These are phyloP conservation scores for Puccinia hordei DNA, from an alignment of 1,284 basidiomycete species.

Conservation along the genomic window DNA sequence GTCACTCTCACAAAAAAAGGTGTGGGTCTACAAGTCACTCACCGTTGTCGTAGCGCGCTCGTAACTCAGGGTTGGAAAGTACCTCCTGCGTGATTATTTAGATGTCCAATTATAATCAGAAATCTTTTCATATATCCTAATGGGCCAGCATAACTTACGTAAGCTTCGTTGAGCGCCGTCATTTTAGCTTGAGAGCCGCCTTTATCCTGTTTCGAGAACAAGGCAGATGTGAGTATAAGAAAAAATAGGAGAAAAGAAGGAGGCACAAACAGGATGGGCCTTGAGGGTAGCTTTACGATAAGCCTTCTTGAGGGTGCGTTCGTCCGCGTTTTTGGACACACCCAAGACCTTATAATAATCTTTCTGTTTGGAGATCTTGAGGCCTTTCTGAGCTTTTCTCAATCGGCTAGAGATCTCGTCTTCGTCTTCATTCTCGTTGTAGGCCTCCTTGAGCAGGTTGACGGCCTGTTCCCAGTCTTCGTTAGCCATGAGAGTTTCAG, in stretches of 20 bases:
- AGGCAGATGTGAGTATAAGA: not conserved
- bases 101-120: not conserved
- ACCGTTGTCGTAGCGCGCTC: constrained; percentile 84
- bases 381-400: constrained; percentile 77
- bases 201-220: constrained; percentile 77
- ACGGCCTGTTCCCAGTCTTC: constrained; percentile 90
- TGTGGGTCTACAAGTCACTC: not conserved
- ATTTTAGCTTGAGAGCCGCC: constrained; percentile 92
- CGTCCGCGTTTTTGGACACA: constrained; percentile 79
- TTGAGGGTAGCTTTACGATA: constrained; percentile 64
- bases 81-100: constrained; percentile 9
- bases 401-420: constrained; percentile 74
- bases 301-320: constrained; percentile 86
- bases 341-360: constrained; percentile 95
- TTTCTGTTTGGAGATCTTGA: constrained; percentile 88
- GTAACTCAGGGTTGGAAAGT: constrained; percentile 67
- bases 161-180: constrained; percentile 92
- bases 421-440: constrained; percentile 74
- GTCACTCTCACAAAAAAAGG: not conserved
- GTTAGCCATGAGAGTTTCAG: constrained; percentile 71
- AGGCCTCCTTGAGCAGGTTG: constrained; percentile 74
- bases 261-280: constrained; percentile 52
- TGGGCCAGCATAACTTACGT: constrained; percentile 81
- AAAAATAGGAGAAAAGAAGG: not conserved
- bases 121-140: constrained; percentile 58